Evolutionary conservation across 208 protist species (phyloP).

Genomic region (Porcisia hertigi): DNA sequence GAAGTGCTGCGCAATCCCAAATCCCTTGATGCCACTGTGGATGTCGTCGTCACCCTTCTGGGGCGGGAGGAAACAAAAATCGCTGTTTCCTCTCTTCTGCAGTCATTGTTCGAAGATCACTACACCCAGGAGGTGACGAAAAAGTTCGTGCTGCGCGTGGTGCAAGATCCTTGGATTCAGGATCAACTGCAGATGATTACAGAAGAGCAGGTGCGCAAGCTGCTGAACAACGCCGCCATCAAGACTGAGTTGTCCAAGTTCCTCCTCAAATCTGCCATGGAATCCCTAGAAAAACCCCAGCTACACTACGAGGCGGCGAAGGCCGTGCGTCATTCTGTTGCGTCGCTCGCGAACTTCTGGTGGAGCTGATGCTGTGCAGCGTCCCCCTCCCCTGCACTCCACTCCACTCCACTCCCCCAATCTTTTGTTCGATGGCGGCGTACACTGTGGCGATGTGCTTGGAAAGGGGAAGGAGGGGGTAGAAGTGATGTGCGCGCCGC

Average conservation of each 20-base stretch:
- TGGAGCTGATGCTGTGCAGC: slow-evolving; percentile 12
- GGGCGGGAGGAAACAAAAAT: slow-evolving; percentile 76
- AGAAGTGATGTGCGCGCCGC: too few relatives aligned
- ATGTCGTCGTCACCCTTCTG: slow-evolving; percentile 67
- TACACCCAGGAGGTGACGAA: slow-evolving; percentile 92
- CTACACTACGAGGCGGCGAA: slow-evolving; percentile 66
- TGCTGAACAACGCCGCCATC: slow-evolving; percentile 61
- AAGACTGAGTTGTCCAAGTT: slow-evolving; percentile 60
- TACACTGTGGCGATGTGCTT: too few relatives aligned
- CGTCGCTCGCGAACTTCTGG: slow-evolving; percentile 56
- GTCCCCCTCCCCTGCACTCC: too few relatives aligned
- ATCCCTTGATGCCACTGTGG: slow-evolving; percentile 64
- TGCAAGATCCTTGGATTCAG: slow-evolving; percentile 85
- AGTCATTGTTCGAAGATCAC: slow-evolving; percentile 87
- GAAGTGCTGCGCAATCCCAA: slow-evolving; percentile 71
- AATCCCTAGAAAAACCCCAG: slow-evolving; percentile 55
- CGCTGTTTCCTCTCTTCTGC: slow-evolving; percentile 80
- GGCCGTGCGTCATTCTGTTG: slow-evolving; percentile 53
- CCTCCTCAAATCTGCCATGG: slow-evolving; percentile 52
- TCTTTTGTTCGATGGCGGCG: too few relatives aligned
- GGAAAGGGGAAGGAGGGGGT: too few relatives aligned
- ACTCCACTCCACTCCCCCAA: too few relatives aligned
- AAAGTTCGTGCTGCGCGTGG: slow-evolving; percentile 86
- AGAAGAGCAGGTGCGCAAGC: slow-evolving; percentile 65
- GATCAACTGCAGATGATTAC: slow-evolving; percentile 82